Conservation (phyloP, 176 grass and related monocot species). For the Oropetium thomaeum region DNA sequence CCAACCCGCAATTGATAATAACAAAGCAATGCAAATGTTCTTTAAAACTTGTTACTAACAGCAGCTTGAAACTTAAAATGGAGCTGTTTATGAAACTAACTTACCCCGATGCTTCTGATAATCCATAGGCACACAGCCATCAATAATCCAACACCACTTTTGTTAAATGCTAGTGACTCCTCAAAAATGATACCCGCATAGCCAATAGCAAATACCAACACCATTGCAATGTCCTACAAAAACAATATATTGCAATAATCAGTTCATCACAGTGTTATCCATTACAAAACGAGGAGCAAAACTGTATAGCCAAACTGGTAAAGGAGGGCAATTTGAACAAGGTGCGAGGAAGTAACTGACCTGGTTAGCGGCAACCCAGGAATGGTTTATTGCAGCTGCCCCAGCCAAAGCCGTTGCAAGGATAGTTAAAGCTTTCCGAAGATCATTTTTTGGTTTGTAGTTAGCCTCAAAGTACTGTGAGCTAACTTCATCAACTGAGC, state of each 20-base stretch:
- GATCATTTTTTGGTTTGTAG: slow-evolving; percentile 84
- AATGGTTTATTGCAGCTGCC: slow-evolving; percentile 87
- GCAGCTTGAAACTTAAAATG: slow-evolving; percentile 12
- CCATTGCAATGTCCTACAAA: slow-evolving; percentile 89
- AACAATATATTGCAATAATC: slow-evolving; percentile 26
- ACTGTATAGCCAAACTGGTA: slow-evolving; percentile 4
- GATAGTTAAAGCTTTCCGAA: slow-evolving; percentile 79
- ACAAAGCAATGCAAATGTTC: background rate
- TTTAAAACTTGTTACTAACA: background rate
- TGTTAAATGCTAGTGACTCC: slow-evolving; percentile 94
- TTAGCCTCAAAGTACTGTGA: slow-evolving; percentile 76
- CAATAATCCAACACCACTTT: slow-evolving; percentile 89
- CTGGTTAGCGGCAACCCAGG: slow-evolving; percentile 95
- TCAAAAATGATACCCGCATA: slow-evolving; percentile 97
- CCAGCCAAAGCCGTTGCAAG: slow-evolving; percentile 66
- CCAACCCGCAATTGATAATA: background rate
- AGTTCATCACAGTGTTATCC: background rate
- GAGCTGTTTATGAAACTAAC: slow-evolving; percentile 5
- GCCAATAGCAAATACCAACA: slow-evolving; percentile 84
- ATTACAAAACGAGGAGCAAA: background rate
- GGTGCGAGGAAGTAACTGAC: slow-evolving; percentile 30
- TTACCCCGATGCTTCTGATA: slow-evolving; percentile 92
- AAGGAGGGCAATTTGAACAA: background rate
- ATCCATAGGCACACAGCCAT: slow-evolving; percentile 97
- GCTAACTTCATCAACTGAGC: slow-evolving; percentile 84